Percentiles rank a stretch among this genome's conserved stretches.
Conservation (phyloP, 768 basidiomycete species). For the Boletus tomentosulus region DNA sequence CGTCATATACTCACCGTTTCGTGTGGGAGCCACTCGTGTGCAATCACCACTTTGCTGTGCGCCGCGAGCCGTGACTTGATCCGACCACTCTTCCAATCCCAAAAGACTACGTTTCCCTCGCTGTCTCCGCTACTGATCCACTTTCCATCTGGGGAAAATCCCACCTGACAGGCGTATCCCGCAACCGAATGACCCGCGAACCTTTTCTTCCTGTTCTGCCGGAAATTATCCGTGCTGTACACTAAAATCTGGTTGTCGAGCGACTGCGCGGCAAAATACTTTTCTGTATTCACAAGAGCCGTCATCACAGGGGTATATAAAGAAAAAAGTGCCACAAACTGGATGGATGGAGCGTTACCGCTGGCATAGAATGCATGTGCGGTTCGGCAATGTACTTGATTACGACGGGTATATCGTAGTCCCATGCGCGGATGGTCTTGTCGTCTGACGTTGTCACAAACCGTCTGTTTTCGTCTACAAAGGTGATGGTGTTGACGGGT, state of each 20-base stretch:
- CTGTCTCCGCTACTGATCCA: constrained; percentile 98
- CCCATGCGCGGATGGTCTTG: constrained; percentile 99
- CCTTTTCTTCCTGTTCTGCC: constrained; percentile 97
- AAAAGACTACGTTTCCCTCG: constrained; percentile 92
- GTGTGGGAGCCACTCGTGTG: constrained; percentile 97
- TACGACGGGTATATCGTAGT: constrained; percentile 98
- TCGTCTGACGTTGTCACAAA: constrained; percentile 99
- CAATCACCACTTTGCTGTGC: constrained; percentile 94
- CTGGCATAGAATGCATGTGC: constrained; percentile 99
- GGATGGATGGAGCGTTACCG: constrained; percentile 92
- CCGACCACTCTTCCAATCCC: constrained; percentile 99
- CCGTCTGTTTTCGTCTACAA: constrained; percentile 95
- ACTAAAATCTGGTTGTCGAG: constrained; percentile 98
- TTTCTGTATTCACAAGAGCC: constrained; percentile 48
- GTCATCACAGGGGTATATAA: background rate
- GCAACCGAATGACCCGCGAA: constrained; percentile 97
- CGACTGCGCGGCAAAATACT: constrained; percentile 97
- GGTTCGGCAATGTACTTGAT: constrained; percentile 99
- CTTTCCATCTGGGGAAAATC: constrained; percentile 97
- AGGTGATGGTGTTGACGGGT: constrained; percentile 97
- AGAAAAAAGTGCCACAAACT: constrained; percentile 51
- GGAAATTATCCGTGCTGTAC: constrained; percentile 97
- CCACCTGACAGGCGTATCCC: constrained; percentile 95
- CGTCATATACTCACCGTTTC: constrained; percentile 68
- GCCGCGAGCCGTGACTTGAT: constrained; percentile 88